phyloP scores from a whole-genome alignment of 495 filamentous ascomycete species.

The Rhypophila decipiens region DNA sequence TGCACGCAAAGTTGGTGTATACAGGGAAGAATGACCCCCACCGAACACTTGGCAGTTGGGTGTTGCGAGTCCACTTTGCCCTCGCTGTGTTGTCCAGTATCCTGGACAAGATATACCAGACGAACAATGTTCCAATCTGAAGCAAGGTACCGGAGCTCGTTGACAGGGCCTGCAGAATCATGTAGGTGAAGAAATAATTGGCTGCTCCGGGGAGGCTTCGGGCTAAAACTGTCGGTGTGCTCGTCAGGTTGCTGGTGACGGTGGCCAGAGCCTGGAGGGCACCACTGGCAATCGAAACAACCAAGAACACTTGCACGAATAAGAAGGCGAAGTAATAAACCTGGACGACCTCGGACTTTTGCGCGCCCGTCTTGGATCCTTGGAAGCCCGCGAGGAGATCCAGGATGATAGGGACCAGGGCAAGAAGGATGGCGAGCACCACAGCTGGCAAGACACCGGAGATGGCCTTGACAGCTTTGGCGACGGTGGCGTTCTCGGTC shows the following conservation, averaged over 20 bases:
- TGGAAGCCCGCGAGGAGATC: slow-evolving; percentile 61
- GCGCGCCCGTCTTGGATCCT: slow-evolving; percentile 76
- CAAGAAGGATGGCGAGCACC: slow-evolving; percentile 72
- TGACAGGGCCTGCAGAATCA: slow-evolving; percentile 88
- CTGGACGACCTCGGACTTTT: slow-evolving; percentile 75
- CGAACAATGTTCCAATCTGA: slow-evolving; percentile 69
- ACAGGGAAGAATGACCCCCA: slow-evolving; percentile 96
- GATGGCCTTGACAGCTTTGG: slow-evolving; percentile 61
- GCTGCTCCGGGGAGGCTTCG: slow-evolving; percentile 78
- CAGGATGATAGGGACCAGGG: slow-evolving; percentile 73
- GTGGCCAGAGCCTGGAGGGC: slow-evolving; percentile 59
- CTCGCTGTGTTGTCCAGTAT: slow-evolving; percentile 81
- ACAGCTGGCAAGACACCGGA: slow-evolving; percentile 82
- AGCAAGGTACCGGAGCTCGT: slow-evolving; percentile 84
- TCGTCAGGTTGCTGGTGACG: slow-evolving; percentile 48
- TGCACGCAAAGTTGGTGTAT: slow-evolving; percentile 92
- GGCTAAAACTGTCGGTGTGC: slow-evolving; percentile 68
- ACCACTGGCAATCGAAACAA: slow-evolving; percentile 84
- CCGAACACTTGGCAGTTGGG: slow-evolving; percentile 65
- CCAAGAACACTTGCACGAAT: slow-evolving; percentile 90
- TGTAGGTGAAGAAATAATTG: slow-evolving; percentile 98
- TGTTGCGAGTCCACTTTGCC: slow-evolving; percentile 82
- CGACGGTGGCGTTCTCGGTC: slow-evolving; percentile 44
- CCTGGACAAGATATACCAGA: slow-evolving; percentile 75
- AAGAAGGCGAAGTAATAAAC: slow-evolving; percentile 92